Evolutionary conservation across 805 yeast species (phyloP).

Genomic region (Teunomyces gatunensis): DNA sequence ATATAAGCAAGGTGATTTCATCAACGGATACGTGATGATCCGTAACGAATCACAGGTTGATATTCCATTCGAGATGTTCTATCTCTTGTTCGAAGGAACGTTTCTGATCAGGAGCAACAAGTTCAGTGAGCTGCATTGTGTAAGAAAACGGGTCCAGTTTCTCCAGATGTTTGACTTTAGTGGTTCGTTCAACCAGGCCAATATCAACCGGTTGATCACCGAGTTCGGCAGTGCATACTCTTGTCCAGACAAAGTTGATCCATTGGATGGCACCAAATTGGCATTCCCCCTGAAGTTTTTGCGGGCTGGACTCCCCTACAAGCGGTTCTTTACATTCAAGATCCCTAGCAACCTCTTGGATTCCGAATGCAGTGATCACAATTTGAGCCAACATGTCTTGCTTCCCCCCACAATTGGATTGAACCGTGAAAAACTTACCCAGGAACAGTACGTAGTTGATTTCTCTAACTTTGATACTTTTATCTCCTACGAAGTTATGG

Average conservation of each 20-base stretch:
- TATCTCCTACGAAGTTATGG: conserved; percentile 31
- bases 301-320: conserved; percentile 23
- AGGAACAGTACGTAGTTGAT: conserved; percentile 22
- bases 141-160: conserved; percentile 23
- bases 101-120: conserved; percentile 23
- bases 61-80: conserved; percentile 61
- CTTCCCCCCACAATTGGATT: conserved; percentile 37
- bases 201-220: conserved; percentile 29
- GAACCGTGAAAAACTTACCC: neutral
- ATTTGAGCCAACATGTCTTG: conserved; percentile 27
- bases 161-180: conserved; percentile 50
- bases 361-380: conserved; percentile 34
- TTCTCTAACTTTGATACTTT: conserved; percentile 26
- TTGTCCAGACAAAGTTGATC: conserved; percentile 21
- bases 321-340: conserved; percentile 41
- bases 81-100: conserved; percentile 55
- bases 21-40: conserved; percentile 54
- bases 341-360: conserved; percentile 37
- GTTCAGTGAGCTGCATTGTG: conserved; percentile 6
- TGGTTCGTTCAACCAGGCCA: conserved; percentile 48
- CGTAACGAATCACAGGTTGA: conserved; percentile 38
- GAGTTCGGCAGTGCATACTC: conserved; percentile 15
- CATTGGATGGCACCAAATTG: conserved; percentile 23
- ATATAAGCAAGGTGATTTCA: conserved; percentile 64
- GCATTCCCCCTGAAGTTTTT: conserved; percentile 17